Conservation (phyloP, 2,329 filamentous ascomycete species). For the Fragosphaeria purpurea region DNA sequence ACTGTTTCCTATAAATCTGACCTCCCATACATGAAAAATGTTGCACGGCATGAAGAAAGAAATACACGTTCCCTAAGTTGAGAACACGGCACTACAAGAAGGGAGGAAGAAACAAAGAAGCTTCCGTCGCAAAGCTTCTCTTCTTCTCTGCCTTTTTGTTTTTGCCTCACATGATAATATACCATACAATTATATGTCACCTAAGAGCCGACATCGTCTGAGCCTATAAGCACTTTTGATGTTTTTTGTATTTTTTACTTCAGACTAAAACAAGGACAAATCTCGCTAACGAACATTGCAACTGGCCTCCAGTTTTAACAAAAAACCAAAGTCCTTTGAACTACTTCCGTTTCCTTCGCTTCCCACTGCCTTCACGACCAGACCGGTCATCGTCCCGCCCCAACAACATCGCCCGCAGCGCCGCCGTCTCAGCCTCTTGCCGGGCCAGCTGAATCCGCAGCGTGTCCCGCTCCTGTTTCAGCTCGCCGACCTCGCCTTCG, state of each 20-base stretch:
- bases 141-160: neutral
- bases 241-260: conserved; percentile 1
- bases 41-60: conserved; percentile 11
- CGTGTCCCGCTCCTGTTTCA: conserved; percentile 45
- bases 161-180: conserved; percentile 5
- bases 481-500: conserved; percentile 41
- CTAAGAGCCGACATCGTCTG: conserved; percentile 17
- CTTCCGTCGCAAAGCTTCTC: neutral
- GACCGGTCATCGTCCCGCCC: neutral
- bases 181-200: conserved; percentile 8
- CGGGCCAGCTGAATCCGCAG: conserved; percentile 45
- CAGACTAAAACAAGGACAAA: neutral
- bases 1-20: neutral
- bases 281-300: conserved; percentile 3
- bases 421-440: conserved; percentile 48
- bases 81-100: conserved; percentile 1
- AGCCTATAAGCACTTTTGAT: neutral
- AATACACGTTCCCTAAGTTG: conserved; percentile 13
- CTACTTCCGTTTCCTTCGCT: neutral
- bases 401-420: conserved; percentile 36
- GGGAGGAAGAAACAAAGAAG: neutral
- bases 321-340: neutral
- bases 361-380: neutral
- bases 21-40: neutral
- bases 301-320: neutral